Evolutionary conservation across 2,329 filamentous ascomycete genomes (phyloP).

Genomic region (Thielaviopsis populi): DNA sequence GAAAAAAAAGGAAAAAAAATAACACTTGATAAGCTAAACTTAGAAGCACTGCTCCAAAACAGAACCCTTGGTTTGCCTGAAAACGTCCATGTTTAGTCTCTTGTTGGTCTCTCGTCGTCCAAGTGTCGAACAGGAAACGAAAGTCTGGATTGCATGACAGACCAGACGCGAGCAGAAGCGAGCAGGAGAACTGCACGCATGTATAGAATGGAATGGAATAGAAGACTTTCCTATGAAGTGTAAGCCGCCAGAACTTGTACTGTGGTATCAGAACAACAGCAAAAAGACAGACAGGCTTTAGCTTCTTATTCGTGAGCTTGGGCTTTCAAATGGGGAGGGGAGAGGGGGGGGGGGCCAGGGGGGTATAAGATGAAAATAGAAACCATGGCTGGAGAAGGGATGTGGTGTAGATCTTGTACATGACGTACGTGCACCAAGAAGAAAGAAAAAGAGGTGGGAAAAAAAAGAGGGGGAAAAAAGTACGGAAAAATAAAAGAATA

Average conservation of each 20-base stretch:
- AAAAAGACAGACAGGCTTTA: neutral
- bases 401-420: neutral
- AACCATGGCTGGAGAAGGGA: neutral
- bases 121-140: neutral
- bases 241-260: neutral
- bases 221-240: neutral
- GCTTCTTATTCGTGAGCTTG: neutral
- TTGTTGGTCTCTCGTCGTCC: neutral
- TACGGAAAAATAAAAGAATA: neutral
- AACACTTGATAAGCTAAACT: neutral
- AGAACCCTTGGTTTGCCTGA: neutral
- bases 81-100: neutral
- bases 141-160: neutral
- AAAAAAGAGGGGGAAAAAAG: neutral
- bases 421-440: neutral
- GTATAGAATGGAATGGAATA: neutral
- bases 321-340: neutral
- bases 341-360: neutral
- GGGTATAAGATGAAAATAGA: constrained; percentile 1
- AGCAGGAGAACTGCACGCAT: neutral
- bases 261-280: neutral
- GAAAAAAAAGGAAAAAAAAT: neutral
- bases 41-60: neutral
- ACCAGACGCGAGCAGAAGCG: too few relatives aligned
- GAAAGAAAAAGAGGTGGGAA: neutral